Conservation (phyloP, 257 asterid genomes). For the Prunella vulgaris region DNA sequence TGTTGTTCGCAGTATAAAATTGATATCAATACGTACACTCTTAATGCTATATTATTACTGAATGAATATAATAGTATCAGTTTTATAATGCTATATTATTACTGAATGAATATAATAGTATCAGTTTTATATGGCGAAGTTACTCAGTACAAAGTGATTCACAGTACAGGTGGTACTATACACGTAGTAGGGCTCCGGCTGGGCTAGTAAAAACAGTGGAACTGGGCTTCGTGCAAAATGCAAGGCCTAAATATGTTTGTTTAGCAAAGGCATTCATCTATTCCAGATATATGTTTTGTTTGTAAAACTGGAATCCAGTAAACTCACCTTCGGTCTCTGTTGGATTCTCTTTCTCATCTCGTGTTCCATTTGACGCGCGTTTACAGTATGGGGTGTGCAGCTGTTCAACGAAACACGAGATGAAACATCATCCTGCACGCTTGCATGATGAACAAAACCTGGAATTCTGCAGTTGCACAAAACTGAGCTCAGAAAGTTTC, state of each 20-base stretch:
- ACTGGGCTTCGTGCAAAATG: neutral
- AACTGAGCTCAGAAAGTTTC: neutral
- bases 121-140: too few species aligned
- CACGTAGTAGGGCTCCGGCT: neutral
- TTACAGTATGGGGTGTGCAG: neutral
- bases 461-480: neutral
- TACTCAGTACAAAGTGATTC: too few species aligned
- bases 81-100: too few species aligned
- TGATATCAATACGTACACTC: too few species aligned
- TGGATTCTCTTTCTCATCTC: neutral
- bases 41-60: too few species aligned
- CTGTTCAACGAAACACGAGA: neutral
- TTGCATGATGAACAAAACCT: neutral
- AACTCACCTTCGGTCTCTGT: neutral
- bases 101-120: too few species aligned
- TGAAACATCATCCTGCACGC: neutral
- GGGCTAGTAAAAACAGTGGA: neutral
- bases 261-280: too few species aligned
- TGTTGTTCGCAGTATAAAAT: too few species aligned
- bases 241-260: too few species aligned
- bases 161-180: too few species aligned
- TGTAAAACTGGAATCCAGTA: neutral
- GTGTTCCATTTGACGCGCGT: neutral
- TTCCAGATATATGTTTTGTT: too few species aligned
- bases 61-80: too few species aligned